Base-by-base conservation (phyloP, 2,329 filamentous ascomycete species). In the Ascochyta clinopodiicola region DNA sequence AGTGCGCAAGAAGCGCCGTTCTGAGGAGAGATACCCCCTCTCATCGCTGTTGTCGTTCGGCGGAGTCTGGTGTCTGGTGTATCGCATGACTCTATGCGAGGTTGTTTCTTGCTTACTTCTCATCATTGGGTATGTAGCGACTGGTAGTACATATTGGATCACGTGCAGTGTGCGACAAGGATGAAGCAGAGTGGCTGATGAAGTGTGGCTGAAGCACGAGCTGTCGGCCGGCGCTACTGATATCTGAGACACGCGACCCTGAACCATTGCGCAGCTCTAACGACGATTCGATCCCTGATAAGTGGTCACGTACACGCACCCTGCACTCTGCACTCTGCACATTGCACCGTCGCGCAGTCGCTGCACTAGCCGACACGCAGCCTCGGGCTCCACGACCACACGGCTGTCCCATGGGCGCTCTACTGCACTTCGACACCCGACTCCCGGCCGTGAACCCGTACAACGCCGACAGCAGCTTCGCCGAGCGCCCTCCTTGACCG, bases 11-110 rank as follows among this genome's bases (percentile, higher is more conserved):
- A 54, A 60, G 53, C 48, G 49, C 51, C 43, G 54, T 50, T 52
- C 21, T 46, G 52, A 40, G 52, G 49, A 47, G 15, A 32, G 17
- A 37, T 36, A 46, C 50, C 50, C 36, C 52, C 46, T 50, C 52
- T n/a, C 29, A 36, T 44, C 13, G 42, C 31, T 37, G 45, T 40
- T 17, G 22, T 56, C 27, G 42, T 56, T 56, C n/a, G 9, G 37
- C 46, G 69, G 70, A 62, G 69, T 73, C 60, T 63, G 67, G 68
- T 60, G 64, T 61, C 56, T 37, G 43, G 59, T 62, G 62, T 70
- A 46, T 60, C 61, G 56, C 40, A 44, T 54, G 57, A 38, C 24
- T 55, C 48, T 44, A 59, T 46, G 48, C 19, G 49, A 44, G 43
- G 44, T 52, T 34, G 36, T 48, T 47, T 56, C 46, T 58, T 54